These are phyloP conservation scores for Ceriops decandra DNA, from an alignment of 345 rosid genomes.

Conservation along the genomic window DNA sequence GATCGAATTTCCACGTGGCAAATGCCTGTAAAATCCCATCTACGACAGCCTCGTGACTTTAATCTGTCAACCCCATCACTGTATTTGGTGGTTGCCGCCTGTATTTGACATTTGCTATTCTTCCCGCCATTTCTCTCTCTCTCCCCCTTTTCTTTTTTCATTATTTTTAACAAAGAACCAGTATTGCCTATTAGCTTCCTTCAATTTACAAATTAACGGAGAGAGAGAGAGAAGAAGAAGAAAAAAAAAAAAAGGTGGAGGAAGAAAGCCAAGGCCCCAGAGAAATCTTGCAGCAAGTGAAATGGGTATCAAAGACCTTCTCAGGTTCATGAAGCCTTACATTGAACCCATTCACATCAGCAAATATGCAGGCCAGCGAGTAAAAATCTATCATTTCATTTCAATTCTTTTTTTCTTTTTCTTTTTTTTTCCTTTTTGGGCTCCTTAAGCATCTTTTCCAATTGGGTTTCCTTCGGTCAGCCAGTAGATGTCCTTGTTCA, in stretches of 20 bases:
- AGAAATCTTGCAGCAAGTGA: conserved; percentile 8
- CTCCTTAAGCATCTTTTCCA: too few species aligned
- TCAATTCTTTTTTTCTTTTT: background rate
- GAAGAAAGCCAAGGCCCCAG: background rate
- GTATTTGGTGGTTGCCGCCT: conserved; percentile 10
- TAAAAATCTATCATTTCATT: conserved; percentile 17
- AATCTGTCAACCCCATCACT: too few species aligned
- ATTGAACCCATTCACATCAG: conserved; percentile 65
- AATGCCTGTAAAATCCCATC: too few species aligned
- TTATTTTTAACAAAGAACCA: background rate
- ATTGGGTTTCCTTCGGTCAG: background rate
- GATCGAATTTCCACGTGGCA: too few species aligned
- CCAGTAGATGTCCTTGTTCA: background rate
- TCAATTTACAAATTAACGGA: background rate
- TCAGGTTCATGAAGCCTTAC: conserved; percentile 82
- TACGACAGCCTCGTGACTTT: background rate
- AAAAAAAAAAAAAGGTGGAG: background rate
- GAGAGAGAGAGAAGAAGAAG: background rate
- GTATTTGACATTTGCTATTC: conserved; percentile 17
- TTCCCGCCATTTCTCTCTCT: conserved; percentile 41
- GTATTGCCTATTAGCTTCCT: too few species aligned
- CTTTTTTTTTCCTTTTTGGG: background rate
- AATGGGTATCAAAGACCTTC: conserved; percentile 91
- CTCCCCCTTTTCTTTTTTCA: background rate
- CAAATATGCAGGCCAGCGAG: conserved; percentile 75